Evolutionary conservation across 106 monocot species (phyloP), one percentile per base, ranked within the genome.

Genomic region (Dendrobium huoshanense): DNA sequence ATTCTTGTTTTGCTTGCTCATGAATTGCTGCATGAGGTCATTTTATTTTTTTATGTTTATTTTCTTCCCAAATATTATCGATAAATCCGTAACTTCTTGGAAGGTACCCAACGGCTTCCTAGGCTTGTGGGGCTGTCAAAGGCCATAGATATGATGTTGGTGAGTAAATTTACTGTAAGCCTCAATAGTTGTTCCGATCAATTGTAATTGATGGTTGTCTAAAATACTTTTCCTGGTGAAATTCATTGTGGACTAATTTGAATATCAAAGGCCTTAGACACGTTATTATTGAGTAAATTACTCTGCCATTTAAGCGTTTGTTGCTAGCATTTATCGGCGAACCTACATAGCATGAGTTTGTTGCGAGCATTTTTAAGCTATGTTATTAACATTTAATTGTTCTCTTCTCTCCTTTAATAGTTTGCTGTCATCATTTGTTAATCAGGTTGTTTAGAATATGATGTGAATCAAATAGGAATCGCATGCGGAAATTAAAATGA

Each of bases 101-200:
- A 73, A 98, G 98, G 98, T 18, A 98, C 98, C n/a, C 98, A 98
- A 67, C 95, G 94, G 78, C 89, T 98, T 77, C 98, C 98, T 58
- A 98, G 98, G 85, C 92, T 98, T 47, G 85, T 93, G 45, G 98
- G 98, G 9, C 64, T 98, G 55, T 55, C 89, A 78, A 98, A 98
- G 77, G 92, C 92, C 54, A 85, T 89, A 79, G 98, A 98, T 65
- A 92, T 98, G 91, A 93, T 98, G 98, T 78, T 98, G 80, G 98
- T 98, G 76, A 88, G 93, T 87, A 24, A 16, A 17, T 44, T 77
- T 7, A 51, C 4, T 33, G 25, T 65, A 24, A 58, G 22, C 7
- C 8, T 68, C 27, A 27, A 67, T 8, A 31, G 67, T 27, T 68
- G 67, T 68, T 27, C 2, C 67, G 25, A 24, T 56, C 9, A 27